phyloP scores from a whole-genome alignment of 2,329 filamentous ascomycete genomes.

The Bisporella sp. region DNA sequence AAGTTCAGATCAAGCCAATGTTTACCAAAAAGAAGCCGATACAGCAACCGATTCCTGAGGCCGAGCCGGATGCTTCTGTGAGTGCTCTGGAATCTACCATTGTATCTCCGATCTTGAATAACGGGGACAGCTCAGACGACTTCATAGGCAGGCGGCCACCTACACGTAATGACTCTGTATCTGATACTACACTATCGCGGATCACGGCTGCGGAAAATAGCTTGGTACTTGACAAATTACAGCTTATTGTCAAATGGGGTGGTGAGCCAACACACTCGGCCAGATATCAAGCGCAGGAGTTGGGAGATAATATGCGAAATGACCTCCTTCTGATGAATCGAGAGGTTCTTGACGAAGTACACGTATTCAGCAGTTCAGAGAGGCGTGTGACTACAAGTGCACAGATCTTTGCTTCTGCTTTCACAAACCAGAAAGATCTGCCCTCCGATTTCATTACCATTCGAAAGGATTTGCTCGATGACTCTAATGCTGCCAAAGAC shows the following conservation, averaged over 20 bases:
- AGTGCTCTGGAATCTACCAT: neutral
- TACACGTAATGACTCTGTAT: slow-evolving; percentile 74
- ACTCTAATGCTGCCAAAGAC: slow-evolving; percentile 97
- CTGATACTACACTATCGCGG: slow-evolving; percentile 84
- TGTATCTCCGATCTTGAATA: slow-evolving; percentile 1
- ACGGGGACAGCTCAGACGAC: slow-evolving; percentile 27
- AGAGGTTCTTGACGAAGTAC: slow-evolving; percentile 84
- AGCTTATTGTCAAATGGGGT: slow-evolving; percentile 98
- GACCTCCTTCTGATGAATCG: slow-evolving; percentile 89
- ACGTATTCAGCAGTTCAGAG: slow-evolving; percentile 94
- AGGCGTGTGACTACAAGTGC: slow-evolving; percentile 90
- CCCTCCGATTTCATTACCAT: slow-evolving; percentile 81
- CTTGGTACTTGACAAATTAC: slow-evolving; percentile 88
- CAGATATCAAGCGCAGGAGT: slow-evolving; percentile 89
- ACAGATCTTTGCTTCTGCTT: slow-evolving; percentile 89
- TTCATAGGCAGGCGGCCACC: slow-evolving; percentile 39
- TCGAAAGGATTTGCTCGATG: slow-evolving; percentile 89
- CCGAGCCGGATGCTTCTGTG: neutral
- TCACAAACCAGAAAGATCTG: slow-evolving; percentile 80
- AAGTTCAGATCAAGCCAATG: slow-evolving; percentile 99
- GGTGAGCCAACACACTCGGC: slow-evolving; percentile 97
- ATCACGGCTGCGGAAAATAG: slow-evolving; percentile 92
- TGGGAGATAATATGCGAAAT: slow-evolving; percentile 93
- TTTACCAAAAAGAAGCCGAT: slow-evolving; percentile 81
- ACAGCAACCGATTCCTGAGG: slow-evolving; percentile 28